These are phyloP conservation scores for Cyberlindnera suaveolens DNA, from an alignment of 805 yeast genomes.

Conservation along the genomic window DNA sequence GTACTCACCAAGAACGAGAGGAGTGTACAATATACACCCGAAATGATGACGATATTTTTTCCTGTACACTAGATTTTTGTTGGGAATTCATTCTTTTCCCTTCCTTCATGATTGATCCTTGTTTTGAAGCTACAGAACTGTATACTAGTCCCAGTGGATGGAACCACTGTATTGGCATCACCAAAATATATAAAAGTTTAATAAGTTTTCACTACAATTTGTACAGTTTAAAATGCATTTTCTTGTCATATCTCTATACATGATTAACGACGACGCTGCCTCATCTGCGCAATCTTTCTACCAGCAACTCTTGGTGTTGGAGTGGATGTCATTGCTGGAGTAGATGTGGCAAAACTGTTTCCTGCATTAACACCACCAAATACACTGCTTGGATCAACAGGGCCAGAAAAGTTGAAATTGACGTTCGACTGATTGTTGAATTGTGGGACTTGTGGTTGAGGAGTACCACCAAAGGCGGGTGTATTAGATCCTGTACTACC, in stretches of 20 bases:
- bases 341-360: conserved; percentile 5
- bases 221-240: not conserved
- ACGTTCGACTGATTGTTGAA: conserved; percentile 5
- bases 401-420: conserved; percentile 12
- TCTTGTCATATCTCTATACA: not conserved
- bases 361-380: conserved; percentile 10
- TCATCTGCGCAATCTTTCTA: conserved; percentile 23
- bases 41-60: not conserved
- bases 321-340: conserved; percentile 8
- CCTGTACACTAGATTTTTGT: not conserved
- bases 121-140: not conserved
- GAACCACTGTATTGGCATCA: not conserved
- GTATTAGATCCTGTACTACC: conserved; percentile 12
- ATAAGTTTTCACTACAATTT: too few species aligned
- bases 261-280: conserved; percentile 21
- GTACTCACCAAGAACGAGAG: too few species aligned
- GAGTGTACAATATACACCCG: too few species aligned
- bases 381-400: conserved; percentile 6
- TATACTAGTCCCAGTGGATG: not conserved
- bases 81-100: not conserved
- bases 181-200: not conserved
- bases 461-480: conserved; percentile 10
- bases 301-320: conserved; percentile 17
- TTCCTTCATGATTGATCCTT: not conserved
- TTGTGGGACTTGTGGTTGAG: conserved; percentile 9